phyloP scores from a whole-genome alignment of 768 basidiomycete species.

The Hirschioporus abietinus region DNA sequence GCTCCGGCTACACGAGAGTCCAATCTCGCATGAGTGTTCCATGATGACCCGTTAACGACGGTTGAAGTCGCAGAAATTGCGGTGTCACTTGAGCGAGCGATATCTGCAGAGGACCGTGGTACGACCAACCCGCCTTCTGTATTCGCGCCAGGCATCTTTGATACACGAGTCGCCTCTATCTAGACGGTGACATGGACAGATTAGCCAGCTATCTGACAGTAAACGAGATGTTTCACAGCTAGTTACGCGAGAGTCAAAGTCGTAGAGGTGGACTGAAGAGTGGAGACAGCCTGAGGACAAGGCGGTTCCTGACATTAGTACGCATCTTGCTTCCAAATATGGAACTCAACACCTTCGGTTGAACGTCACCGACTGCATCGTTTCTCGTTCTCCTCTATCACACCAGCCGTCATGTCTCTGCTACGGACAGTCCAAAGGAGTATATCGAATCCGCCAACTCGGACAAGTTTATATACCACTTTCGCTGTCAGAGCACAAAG shows the following conservation, averaged over 20 bases:
- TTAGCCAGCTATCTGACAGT: background rate
- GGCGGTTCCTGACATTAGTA: no score
- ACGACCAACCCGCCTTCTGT: background rate
- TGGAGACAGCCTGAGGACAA: background rate
- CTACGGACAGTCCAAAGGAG: slow-evolving; percentile 40
- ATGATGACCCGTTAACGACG: background rate
- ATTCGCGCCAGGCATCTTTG: background rate
- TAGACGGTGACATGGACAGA: background rate
- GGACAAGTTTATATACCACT: slow-evolving; percentile 9
- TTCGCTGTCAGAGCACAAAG: slow-evolving; percentile 18
- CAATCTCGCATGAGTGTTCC: background rate
- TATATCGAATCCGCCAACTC: slow-evolving; percentile 21
- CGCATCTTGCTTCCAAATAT: no score
- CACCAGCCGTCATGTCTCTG: slow-evolving; percentile 44
- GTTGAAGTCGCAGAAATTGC: background rate
- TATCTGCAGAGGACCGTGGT: background rate
- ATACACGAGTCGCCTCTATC: background rate
- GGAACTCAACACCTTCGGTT: no score
- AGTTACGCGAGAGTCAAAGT: background rate
- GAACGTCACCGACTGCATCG: no score
- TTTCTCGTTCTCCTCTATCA: background rate
- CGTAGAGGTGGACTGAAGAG: background rate
- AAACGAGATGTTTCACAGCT: background rate
- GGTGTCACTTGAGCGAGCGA: background rate
- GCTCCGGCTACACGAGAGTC: background rate